Evolutionary conservation across 345 rosid species (phyloP), one percentile per base, ranked within the genome.

Genomic region (Gossypium mustelinum): DNA sequence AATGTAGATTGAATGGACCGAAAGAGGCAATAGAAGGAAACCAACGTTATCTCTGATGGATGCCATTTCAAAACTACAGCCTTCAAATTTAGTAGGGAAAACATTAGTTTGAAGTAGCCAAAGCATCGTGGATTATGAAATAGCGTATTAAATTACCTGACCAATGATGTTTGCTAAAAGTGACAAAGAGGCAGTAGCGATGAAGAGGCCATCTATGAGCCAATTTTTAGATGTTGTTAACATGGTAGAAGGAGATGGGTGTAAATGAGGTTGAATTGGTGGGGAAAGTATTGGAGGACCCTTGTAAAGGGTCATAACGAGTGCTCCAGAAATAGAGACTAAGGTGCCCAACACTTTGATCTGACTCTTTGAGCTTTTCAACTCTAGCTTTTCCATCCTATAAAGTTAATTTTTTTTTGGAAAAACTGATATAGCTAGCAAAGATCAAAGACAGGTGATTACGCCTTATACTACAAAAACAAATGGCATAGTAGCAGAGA

Each of bases 381-480:
- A 17, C 8, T 70, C 47, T 51, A 87, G 22, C 77, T 80, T 87
- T 73, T 89, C 61, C 85, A 89, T 82, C 83, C 90, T 89, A 74
- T 20, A 22, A 43, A 25, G 50, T 41, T 9, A 18, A 41, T 66
- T 57, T 56, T 57, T 56, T 1, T 44, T 22, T 3, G 6, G 6
- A 34, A 34, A 34, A 20, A 22, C 9, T 20, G 5, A 67, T 3
- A 68, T 65, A 34, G 6, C 7, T 65, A 44, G 70, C 29, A 65
- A 51, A 18, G 17, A 65, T 47, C 56, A 68, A 45, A 68, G 7
- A 6, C 18, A 22, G 5, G 52, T 65, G 1, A 4, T 41, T 65
- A 17, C 3, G 1, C 45, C 2, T 62, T 29, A 29, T 41, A 39
- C 24, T 17, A 41, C 43, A 62, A 8, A 62, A 34, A 62, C 11